Evolutionary conservation across 306 rosid genomes (phyloP), one percentile per base, ranked within the genome.

Genomic region (Cucurbita pepo): DNA sequence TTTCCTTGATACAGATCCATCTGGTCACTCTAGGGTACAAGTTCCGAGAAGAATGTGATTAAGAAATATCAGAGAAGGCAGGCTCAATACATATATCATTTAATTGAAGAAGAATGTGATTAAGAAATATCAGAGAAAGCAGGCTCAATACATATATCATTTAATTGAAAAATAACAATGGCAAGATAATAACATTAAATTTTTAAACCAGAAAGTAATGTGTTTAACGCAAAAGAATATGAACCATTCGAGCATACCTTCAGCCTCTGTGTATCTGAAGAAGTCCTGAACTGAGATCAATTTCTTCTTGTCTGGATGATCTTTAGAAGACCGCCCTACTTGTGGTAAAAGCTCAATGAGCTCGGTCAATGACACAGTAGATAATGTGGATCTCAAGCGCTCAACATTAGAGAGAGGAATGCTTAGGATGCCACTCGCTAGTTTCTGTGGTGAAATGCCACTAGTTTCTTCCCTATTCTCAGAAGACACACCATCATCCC

Each of bases 261-360:
- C 99, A n/a, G 97, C 75, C 78, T 91, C 97, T 30, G 99, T 85
- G 89, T 95, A 95, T 85, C 96, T 88, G 82, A 95, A 95, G 85
- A 95, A 95, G 87, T 91, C 99, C 76, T 95, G 96, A 60, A 95
- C 99, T 10, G 95, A 95, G 77, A 89, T 66, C 19, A 95, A 80
- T 80, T 88, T 91, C 89, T 95, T 95, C 88, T 95, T 95, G 80
- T 95, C 99, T 50, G 99, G 99, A 82, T 95, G 86, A 22, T 91
- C 99, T 85, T 89, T 95, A 36, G 92, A 14, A 69, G 95, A 63
- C 57, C 83, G 82, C 77, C 97, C 92, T 47, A 91, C 76, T 69
- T 89, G 99, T 0, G 95, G 97, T 61, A 95, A 83, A 75, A 95
- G 92, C 87, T 95, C 99, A 72, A 86, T 78, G 76, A 95, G 85